These are phyloP conservation scores for Tylopilus balloui DNA, from an alignment of 768 basidiomycete genomes.

Conservation along the genomic window DNA sequence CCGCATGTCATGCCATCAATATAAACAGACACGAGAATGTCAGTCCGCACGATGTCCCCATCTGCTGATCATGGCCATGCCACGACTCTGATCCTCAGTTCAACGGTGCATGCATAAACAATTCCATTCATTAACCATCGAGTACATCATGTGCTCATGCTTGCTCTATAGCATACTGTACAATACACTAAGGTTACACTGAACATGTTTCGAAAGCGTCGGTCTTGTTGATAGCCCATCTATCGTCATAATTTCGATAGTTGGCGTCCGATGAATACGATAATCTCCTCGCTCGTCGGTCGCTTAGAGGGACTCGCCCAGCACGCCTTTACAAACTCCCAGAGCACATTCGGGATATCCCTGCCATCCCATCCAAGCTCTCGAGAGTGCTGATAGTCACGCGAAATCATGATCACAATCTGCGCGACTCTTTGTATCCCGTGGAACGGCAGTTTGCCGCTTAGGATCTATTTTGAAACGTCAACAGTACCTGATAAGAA, in stretches of 20 bases:
- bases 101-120: no score
- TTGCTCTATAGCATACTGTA: no score
- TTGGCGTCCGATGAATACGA: slow-evolving; percentile 13
- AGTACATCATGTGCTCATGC: no score
- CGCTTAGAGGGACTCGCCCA: slow-evolving; percentile 18
- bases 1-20: neutral
- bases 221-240: neutral
- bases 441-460: slow-evolving; percentile 26
- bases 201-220: no score
- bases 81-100: no score
- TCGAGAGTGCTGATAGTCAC: slow-evolving; percentile 4
- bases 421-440: slow-evolving; percentile 15
- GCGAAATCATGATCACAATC: slow-evolving; percentile 22
- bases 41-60: no score
- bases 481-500: no score
- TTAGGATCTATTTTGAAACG: slow-evolving; percentile 13
- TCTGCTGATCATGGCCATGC: no score
- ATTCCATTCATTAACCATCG: no score
- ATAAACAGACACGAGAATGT: no score
- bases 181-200: no score
- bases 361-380: slow-evolving; percentile 22
- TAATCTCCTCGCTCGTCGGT: slow-evolving; percentile 13
- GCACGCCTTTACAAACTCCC: slow-evolving; percentile 22
- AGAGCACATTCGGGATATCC: slow-evolving; percentile 20
- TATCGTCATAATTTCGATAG: neutral